Conservation (phyloP, 2,329 filamentous ascomycete species). For the Stenocarpella maydis region DNA sequence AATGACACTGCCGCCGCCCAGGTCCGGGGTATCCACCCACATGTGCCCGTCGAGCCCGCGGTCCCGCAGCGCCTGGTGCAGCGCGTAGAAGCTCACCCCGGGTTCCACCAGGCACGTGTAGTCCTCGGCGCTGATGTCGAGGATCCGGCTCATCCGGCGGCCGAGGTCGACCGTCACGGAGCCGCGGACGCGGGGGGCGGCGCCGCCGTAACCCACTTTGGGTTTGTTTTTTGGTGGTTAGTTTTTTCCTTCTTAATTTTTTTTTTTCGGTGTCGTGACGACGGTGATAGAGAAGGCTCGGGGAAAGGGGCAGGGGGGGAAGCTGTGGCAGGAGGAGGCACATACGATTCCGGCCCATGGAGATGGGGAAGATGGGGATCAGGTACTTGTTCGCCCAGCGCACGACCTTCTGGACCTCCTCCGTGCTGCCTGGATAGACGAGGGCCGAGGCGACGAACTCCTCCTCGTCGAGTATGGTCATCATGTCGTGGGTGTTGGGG, state of each 20-base stretch:
- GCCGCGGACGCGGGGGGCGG: constrained; percentile 52
- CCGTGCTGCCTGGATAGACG: constrained; percentile 44
- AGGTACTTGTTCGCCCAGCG: constrained; percentile 46
- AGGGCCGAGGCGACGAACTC: constrained; percentile 53
- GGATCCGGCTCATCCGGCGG: constrained; percentile 49
- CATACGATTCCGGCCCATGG: constrained; percentile 47
- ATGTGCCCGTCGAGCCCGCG: constrained; percentile 47
- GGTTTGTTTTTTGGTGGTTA: neutral
- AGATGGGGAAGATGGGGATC: constrained; percentile 49
- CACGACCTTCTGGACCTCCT: constrained; percentile 46
- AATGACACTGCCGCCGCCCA: constrained; percentile 55
- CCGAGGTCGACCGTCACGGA: constrained; percentile 53
- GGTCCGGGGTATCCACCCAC: constrained; percentile 53
- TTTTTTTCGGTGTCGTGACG: neutral
- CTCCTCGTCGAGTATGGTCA: constrained; percentile 50
- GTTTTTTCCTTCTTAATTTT: too few relatives aligned
- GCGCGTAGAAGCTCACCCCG: constrained; percentile 50
- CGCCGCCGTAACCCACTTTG: constrained; percentile 52
- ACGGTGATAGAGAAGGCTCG: too few relatives aligned
- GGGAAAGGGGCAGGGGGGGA: neutral
- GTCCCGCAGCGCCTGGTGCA: constrained; percentile 48
- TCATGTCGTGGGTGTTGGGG: constrained; percentile 47
- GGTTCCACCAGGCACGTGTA: constrained; percentile 53
- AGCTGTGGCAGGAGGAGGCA: neutral
- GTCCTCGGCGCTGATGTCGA: constrained; percentile 49